Base-by-base conservation (phyloP, 1,284 basidiomycete genomes). In the Cutaneotrichosporon cyanovorans region DNA sequence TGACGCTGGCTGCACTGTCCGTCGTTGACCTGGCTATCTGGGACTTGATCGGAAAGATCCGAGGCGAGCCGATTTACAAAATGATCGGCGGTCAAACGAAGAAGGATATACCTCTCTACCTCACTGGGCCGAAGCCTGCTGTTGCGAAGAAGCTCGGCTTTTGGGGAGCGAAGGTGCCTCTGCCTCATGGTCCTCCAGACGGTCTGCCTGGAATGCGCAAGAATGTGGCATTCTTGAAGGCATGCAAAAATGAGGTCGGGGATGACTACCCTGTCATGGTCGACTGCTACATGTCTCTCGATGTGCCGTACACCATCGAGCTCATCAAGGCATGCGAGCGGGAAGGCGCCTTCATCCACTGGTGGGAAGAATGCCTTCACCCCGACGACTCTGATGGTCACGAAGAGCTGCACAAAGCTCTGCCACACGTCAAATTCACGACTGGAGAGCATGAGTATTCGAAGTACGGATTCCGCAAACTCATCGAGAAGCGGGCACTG, bases 361-460 rank as follows among this genome's bases (percentile, higher is more conserved):
- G 76, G 77, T 78, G 75, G 75, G 77, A 78, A 58, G 77, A 78
- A 60, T 71, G 73, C 7, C 67, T 76, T 6, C 73, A 74, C 55
- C 75, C 76, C 9, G 74, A 76, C 48, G 72, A 74, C 56, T 73
- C 74, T 60, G 73, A 76, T 48, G 76, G 76, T 12, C 74, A 75
- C 51, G 57, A 56, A 39, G 60, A 71, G 47, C 71, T 77, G 49
- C 75, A 76, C 59, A 55, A 66, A 43, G 73, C 73, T 7, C 56
- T 76, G 18, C 77, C 76, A 3, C 68, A 72, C 30, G 58, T 76
- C 49, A 76, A 76, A 54, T 78, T 75, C 63, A 78, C 77, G 5
- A 78, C 77, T 2, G 77, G 77, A 44, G 77, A 78, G 66, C 76
- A 77, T 63, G 76, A 76, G 60, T 77, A 77, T 64, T 72, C 73